Evolutionary conservation across 495 filamentous ascomycete genomes (phyloP).

Genomic region (Chaetomium cochliodes): DNA sequence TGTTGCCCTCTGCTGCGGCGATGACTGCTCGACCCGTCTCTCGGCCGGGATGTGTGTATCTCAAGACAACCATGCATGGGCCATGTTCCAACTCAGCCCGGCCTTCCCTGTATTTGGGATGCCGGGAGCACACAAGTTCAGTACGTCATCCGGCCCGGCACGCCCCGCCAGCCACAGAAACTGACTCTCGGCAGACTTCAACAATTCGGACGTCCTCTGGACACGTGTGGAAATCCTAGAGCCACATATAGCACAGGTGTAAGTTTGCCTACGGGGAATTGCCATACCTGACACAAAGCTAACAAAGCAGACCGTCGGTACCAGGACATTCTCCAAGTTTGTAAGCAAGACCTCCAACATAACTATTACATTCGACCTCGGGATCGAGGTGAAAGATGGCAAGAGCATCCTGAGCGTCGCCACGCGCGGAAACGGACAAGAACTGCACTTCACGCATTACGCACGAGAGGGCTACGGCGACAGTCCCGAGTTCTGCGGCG

Average conservation of each 20-base stretch:
- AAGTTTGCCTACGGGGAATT: background rate
- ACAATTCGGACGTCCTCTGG: background rate
- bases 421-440: background rate
- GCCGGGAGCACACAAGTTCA: background rate
- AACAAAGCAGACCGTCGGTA: background rate
- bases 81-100: background rate
- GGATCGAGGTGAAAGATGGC: background rate
- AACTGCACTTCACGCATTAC: background rate
- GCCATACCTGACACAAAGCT: background rate
- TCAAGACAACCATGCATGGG: background rate
- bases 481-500: conserved; percentile 5
- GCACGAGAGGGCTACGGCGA: background rate
- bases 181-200: background rate
- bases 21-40: conserved; percentile 10
- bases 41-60: background rate
- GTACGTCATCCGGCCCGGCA: background rate
- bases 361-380: background rate
- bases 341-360: background rate
- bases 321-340: conserved; percentile 12
- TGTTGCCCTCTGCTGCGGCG: conserved; percentile 5
- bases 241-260: background rate
- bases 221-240: background rate
- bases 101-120: background rate
- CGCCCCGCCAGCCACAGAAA: too few relatives aligned
- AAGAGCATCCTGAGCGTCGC: background rate